phyloP scores from a whole-genome alignment of 2,329 filamentous ascomycete genomes.

The Diaporthe capsici region DNA sequence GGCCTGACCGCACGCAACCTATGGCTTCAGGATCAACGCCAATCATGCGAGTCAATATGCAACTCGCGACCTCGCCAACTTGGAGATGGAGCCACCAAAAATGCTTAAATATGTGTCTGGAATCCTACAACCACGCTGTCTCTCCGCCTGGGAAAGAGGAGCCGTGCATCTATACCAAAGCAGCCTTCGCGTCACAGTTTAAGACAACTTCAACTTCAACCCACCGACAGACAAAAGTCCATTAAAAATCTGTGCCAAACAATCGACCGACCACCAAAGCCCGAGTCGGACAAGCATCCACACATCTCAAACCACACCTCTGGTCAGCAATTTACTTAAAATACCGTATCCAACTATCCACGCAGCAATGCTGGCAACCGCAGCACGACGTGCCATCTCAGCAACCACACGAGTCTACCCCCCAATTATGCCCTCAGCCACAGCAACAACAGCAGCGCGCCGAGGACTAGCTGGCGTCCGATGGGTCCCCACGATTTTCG shows the following conservation, averaged over 20 bases:
- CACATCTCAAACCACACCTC: too few species aligned
- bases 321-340: neutral
- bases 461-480: constrained; percentile 28
- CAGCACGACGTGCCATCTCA: constrained; percentile 36
- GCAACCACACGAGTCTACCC: constrained; percentile 39
- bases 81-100: constrained; percentile 4
- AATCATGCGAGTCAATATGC: constrained; percentile 35
- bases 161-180: neutral
- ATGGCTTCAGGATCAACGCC: constrained; percentile 36
- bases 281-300: neutral
- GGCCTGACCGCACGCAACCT: constrained; percentile 30
- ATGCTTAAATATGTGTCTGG: neutral
- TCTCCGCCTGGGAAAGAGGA: neutral
- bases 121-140: neutral
- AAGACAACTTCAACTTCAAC: neutral
- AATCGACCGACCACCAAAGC: neutral
- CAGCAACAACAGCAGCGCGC: constrained; percentile 17
- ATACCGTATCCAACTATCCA: neutral
- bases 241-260: neutral
- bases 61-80: constrained; percentile 2
- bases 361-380: constrained; percentile 36
- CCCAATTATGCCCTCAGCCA: constrained; percentile 29
- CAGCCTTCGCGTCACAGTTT: neutral
- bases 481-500: constrained; percentile 40
- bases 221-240: neutral